Percentiles rank a stretch among this genome's conserved stretches.
phyloP scores from a whole-genome alignment of 2,329 filamentous ascomycete species.

The Drechslerella coelobrocha region DNA sequence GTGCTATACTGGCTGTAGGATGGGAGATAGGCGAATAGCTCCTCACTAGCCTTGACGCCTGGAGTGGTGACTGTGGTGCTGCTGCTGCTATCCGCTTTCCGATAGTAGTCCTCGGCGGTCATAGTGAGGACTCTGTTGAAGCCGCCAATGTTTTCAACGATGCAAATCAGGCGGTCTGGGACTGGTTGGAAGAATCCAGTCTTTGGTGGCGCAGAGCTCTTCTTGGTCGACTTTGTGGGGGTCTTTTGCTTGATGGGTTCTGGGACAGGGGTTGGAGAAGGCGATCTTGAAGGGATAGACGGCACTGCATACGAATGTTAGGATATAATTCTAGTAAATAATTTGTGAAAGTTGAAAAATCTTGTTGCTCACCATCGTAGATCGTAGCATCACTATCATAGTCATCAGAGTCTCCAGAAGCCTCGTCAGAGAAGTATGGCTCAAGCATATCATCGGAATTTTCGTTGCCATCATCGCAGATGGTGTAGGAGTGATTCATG shows the following conservation, averaged over 20 bases:
- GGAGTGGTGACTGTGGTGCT: constrained; percentile 28
- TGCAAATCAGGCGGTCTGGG: constrained; percentile 37
- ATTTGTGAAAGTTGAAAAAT: background rate
- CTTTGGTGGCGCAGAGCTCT: constrained; percentile 27
- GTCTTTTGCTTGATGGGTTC: constrained; percentile 41
- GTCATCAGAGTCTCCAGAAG: constrained; percentile 30
- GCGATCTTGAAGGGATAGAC: constrained; percentile 41
- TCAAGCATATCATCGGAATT: constrained; percentile 48
- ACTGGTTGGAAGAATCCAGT: constrained; percentile 40
- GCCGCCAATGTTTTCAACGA: constrained; percentile 36
- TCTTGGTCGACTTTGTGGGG: constrained; percentile 32
- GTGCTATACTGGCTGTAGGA: constrained; percentile 39
- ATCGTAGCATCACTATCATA: constrained; percentile 47
- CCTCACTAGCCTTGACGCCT: constrained; percentile 40
- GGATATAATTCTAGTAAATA: background rate
- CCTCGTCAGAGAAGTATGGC: constrained; percentile 45
- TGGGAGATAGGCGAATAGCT: constrained; percentile 46
- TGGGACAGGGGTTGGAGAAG: constrained; percentile 41
- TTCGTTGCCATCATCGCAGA: constrained; percentile 39
- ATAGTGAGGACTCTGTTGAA: constrained; percentile 37
- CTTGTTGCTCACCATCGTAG: constrained; percentile 36
- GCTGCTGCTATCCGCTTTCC: constrained; percentile 31
- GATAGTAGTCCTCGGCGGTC: constrained; percentile 33
- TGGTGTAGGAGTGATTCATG: constrained; percentile 48
- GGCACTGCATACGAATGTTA: constrained; percentile 28